phyloP scores from a whole-genome alignment of 345 rosid genomes.

The Gossypium sturtianum region DNA sequence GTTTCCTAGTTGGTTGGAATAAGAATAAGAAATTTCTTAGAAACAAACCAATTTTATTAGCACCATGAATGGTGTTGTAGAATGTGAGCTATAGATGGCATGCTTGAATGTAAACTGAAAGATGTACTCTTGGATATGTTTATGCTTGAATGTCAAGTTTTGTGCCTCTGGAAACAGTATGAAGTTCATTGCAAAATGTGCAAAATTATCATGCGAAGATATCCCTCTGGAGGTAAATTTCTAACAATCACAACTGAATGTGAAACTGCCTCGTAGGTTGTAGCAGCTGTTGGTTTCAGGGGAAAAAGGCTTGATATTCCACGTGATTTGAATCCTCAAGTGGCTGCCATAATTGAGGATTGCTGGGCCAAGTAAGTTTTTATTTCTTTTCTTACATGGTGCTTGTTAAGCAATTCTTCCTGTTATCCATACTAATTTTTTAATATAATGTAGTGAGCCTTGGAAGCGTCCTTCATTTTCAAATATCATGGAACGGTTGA shows the following conservation, averaged over 20 bases:
- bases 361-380: slow-evolving; percentile 84
- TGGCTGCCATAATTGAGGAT: slow-evolving; percentile 78
- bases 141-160: neutral
- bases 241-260: neutral
- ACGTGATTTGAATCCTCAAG: slow-evolving; percentile 64
- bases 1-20: neutral
- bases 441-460: slow-evolving; percentile 58
- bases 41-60: neutral
- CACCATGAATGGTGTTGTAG: neutral
- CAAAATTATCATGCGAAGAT: neutral
- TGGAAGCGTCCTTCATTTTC: slow-evolving; percentile 97
- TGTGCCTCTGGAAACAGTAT: too few species aligned
- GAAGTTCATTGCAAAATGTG: neutral
- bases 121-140: neutral
- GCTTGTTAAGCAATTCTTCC: neutral
- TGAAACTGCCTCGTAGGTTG: slow-evolving; percentile 52
- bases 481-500: slow-evolving; percentile 73
- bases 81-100: neutral
- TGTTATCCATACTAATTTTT: neutral
- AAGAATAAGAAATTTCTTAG: neutral
- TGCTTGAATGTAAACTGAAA: neutral
- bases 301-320: slow-evolving; percentile 92
- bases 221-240: slow-evolving; percentile 4
- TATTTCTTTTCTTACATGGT: neutral
- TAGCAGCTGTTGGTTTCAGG: slow-evolving; percentile 98